Percentiles rank a stretch among this genome's conserved stretches.
Conservation (phyloP, 129 eudicot genomes). For the Cynara cardunculus region DNA sequence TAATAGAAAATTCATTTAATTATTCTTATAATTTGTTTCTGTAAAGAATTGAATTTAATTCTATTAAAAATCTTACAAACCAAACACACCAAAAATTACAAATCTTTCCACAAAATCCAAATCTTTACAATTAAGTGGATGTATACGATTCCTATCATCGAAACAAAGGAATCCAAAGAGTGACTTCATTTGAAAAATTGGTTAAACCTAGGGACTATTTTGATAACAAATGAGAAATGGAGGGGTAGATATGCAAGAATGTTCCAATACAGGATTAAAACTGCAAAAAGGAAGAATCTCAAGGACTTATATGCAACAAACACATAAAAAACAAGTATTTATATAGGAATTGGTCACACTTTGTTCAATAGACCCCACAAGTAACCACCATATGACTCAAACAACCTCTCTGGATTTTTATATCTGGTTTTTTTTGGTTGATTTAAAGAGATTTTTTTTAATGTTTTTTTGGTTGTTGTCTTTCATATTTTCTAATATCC, state of each 20-base stretch:
- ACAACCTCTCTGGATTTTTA: too few relatives aligned
- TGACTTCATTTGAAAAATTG: neutral
- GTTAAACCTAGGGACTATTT: neutral
- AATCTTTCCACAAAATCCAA: too few relatives aligned
- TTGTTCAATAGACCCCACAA: neutral
- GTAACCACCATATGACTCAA: neutral
- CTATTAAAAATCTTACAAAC: too few relatives aligned
- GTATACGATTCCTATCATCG: neutral
- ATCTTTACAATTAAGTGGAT: neutral
- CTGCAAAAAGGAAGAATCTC: neutral
- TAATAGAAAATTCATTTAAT: too few relatives aligned
- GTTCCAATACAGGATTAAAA: neutral
- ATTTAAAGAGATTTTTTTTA: too few relatives aligned
- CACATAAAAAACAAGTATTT: neutral
- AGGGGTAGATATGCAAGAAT: neutral
- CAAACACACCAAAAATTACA: too few relatives aligned
- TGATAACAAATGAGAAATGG: neutral
- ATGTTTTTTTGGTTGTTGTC: neutral
- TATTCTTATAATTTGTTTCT: too few relatives aligned
- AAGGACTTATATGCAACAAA: neutral
- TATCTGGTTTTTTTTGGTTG: too few relatives aligned
- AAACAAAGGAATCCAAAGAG: neutral
- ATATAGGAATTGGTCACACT: slow-evolving; percentile 6
- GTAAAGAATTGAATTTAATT: too few relatives aligned
- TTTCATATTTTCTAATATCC: too few relatives aligned